These are phyloP conservation scores for Diaporthe sp. DNA, from an alignment of 2,329 filamentous ascomycete genomes.

Conservation along the genomic window DNA sequence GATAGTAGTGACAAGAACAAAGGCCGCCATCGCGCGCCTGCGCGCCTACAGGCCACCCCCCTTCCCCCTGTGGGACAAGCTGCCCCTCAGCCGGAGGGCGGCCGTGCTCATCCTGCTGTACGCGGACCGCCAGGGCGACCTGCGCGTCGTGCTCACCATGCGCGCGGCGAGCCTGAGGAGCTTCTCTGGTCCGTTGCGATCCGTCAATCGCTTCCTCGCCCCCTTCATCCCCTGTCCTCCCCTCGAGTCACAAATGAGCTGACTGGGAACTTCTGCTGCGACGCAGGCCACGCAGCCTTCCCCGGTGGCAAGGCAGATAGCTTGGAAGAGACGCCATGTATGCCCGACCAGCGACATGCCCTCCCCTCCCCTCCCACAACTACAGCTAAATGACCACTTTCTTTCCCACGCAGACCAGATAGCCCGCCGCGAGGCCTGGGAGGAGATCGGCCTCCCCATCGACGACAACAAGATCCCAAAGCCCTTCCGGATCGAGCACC, in stretches of 20 bases:
- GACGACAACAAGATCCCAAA: constrained; percentile 74
- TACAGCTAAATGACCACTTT: constrained; percentile 46
- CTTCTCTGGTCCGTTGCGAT: constrained; percentile 67
- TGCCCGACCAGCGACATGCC: constrained; percentile 36
- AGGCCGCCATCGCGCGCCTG: constrained; percentile 70
- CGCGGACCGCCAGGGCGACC: constrained; percentile 82
- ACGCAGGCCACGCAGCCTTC: constrained; percentile 79
- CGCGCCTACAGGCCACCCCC: constrained; percentile 69
- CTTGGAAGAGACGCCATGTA: constrained; percentile 69
- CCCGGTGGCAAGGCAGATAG: constrained; percentile 80
- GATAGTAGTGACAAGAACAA: constrained; percentile 45
- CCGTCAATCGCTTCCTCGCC: neutral
- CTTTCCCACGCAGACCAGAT: constrained; percentile 73
- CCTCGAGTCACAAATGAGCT: neutral
- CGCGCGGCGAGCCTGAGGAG: constrained; percentile 71
- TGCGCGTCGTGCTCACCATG: constrained; percentile 78
- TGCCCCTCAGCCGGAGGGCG: constrained; percentile 76
- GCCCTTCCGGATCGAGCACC: constrained; percentile 86
- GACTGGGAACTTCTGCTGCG: neutral
- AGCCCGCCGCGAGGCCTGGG: constrained; percentile 87
- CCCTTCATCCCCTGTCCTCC: neutral
- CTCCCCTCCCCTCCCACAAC: constrained; percentile 54
- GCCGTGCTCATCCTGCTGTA: constrained; percentile 91
- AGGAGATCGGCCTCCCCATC: constrained; percentile 91
- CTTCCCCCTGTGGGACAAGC: constrained; percentile 70